phyloP scores from a whole-genome alignment of 192 early-diverging fungal species.

The Podila clonocystis region DNA sequence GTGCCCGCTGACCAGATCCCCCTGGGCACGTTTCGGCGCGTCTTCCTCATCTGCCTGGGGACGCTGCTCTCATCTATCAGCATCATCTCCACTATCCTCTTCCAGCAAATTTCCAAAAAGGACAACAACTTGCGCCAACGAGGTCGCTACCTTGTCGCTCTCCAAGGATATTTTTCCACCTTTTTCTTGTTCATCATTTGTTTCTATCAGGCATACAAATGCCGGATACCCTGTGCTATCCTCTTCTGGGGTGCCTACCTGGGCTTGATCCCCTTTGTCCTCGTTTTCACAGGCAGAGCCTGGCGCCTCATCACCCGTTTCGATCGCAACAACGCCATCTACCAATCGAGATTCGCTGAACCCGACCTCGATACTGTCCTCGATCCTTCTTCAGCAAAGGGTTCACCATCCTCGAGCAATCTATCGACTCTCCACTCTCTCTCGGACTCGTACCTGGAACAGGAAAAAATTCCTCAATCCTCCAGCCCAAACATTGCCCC shows the following conservation, averaged over 20 bases:
- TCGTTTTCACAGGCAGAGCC: slow-evolving; percentile 18
- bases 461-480: slow-evolving; percentile 19
- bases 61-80: slow-evolving; percentile 6
- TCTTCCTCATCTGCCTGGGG: slow-evolving; percentile 14
- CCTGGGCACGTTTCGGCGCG: slow-evolving; percentile 16
- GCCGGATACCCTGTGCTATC: slow-evolving; percentile 18
- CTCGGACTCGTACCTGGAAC: not conserved
- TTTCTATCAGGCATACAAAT: slow-evolving; percentile 24
- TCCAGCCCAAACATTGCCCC: slow-evolving; percentile 2
- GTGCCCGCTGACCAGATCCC: not conserved
- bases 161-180: slow-evolving; percentile 30
- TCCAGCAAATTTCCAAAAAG: slow-evolving; percentile 39
- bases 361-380: slow-evolving; percentile 13
- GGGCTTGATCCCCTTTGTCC: slow-evolving; percentile 25
- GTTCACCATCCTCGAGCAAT: not conserved
- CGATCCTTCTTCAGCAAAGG: not conserved
- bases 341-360: slow-evolving; percentile 36
- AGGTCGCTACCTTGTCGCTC: slow-evolving; percentile 35
- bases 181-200: slow-evolving; percentile 14
- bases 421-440: not conserved
- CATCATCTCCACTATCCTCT: slow-evolving; percentile 23
- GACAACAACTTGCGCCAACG: slow-evolving; percentile 47
- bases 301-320: slow-evolving; percentile 42
- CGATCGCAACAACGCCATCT: slow-evolving; percentile 40
- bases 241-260: slow-evolving; percentile 27